Base-by-base conservation (phyloP, 208 protist species). In the Acanthamoeba sp. region DNA sequence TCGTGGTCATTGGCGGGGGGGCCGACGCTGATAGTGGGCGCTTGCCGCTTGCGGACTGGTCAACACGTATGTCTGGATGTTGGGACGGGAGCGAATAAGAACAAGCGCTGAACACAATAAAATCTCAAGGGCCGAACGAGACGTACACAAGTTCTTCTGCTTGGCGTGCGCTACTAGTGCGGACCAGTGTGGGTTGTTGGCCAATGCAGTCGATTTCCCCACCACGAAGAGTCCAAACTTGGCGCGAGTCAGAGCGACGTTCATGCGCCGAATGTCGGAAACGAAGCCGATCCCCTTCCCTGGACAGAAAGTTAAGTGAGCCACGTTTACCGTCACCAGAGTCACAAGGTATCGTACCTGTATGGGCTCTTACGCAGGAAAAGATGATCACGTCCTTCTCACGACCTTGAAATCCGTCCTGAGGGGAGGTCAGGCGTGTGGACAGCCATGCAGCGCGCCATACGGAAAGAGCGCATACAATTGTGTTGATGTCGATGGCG, bases 341-440 rank as follows among this genome's bases (percentile, higher is more conserved):
- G 16, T 66, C 5, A n/a, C 42, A 0, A 66, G 64, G 7, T 38
- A 18, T n/a, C 24, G 66, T 78, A 42, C 88, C 64, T 29, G 78
- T 27, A 3, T 78, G 45, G 18, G 97, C 82, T 45, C 97, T 89
- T 1, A 98, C 97, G 59, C 94, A 97, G 12, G 96, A 98, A 50
- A 98, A 95, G 20, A 98, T 78, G 88, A 98, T 95, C 20, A 98
- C 96, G 90, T 98, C 96, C 48, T 97, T 97, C 94, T 98, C 97
- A 20, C 96, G 84, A 36, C 97, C 97, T 95, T 98, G 97, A 50
- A 97, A 97, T 16, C 95, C 96, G 87, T 97, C 96, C 18, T 95
- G 57, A 59, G n/a, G 0, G 50, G 36, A 48, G 32, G 59, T 22
- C 62, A n/a, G n/a, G n/a, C n/a, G n/a, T n/a, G n/a, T n/a, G n/a